These are phyloP conservation scores for Hanseniaspora osmophila DNA, from an alignment of 805 yeast species.

Conservation along the genomic window DNA sequence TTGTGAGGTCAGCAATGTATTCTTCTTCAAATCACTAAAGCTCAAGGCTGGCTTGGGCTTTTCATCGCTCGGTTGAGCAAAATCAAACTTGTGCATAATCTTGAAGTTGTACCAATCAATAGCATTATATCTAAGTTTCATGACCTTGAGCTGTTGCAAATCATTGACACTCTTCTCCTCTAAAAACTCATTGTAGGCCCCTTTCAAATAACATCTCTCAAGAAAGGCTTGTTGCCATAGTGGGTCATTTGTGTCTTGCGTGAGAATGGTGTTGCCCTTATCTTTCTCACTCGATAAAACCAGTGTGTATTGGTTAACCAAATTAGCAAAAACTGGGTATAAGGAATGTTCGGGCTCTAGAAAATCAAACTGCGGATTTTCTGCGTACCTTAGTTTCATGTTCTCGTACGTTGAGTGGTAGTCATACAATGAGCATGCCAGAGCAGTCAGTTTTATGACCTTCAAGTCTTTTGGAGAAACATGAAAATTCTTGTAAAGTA, in stretches of 20 bases:
- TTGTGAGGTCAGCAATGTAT: background rate
- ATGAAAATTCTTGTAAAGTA: constrained; percentile 16
- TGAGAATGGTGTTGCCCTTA: background rate
- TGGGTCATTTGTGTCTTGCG: constrained; percentile 15
- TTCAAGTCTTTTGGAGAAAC: constrained; percentile 53
- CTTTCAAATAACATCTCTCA: constrained; percentile 37
- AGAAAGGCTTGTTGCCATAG: constrained; percentile 26
- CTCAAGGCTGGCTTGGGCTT: background rate
- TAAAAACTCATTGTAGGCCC: constrained; percentile 32
- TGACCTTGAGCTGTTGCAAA: constrained; percentile 20
- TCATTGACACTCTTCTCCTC: constrained; percentile 26
- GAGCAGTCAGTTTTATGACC: constrained; percentile 58
- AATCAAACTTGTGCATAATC: constrained; percentile 27
- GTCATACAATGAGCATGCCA: constrained; percentile 50
- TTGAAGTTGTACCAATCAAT: constrained; percentile 82
- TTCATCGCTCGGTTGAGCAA: background rate
- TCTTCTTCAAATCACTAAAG: background rate
- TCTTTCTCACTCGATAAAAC: background rate
- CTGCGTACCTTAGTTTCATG: constrained; percentile 20
- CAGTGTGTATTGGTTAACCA: constrained; percentile 41
- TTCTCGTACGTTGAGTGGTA: constrained; percentile 29
- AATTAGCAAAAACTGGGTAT: constrained; percentile 33
- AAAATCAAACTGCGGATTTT: constrained; percentile 54
- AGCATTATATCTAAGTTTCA: constrained; percentile 46
- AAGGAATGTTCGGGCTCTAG: constrained; percentile 46